These are phyloP conservation scores for Colletotrichum cuscutae DNA, from an alignment of 2,329 filamentous ascomycete species.

Conservation along the genomic window DNA sequence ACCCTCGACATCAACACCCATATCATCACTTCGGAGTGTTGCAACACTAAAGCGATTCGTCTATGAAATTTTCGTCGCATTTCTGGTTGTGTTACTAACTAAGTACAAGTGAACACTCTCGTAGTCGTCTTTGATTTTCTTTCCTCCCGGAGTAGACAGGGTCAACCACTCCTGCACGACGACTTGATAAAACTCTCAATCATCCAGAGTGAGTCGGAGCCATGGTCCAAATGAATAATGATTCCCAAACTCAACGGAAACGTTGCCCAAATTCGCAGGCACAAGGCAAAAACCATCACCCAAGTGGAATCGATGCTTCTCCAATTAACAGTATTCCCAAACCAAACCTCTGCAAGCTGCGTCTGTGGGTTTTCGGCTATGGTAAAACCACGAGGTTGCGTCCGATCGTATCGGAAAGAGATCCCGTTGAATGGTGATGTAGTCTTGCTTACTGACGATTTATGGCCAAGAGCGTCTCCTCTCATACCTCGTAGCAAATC, in stretches of 20 bases:
- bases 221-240: not conserved
- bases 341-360: not conserved
- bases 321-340: not conserved
- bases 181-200: not conserved
- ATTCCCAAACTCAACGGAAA: not conserved
- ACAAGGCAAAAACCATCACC: not conserved
- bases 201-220: not conserved
- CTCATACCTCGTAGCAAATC: not conserved
- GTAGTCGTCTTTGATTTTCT: not conserved
- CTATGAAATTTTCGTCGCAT: not conserved
- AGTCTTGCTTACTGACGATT: not conserved
- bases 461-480: not conserved
- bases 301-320: not conserved
- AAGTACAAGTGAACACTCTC: not conserved
- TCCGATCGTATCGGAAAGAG: not conserved
- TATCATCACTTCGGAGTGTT: too few relatives aligned
- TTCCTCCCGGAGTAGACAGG: not conserved
- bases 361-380: not conserved
- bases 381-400: too few relatives aligned
- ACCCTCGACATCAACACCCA: too few relatives aligned
- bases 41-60: not conserved
- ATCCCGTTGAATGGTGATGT: too few relatives aligned
- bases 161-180: not conserved
- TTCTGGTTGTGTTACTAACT: not conserved
- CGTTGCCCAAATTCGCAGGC: not conserved